A percentile compares a stretch with the other conserved stretches of the same genome.
These are phyloP conservation scores for Rosa chinensis DNA, from an alignment of 306 rosid genomes.

Conservation along the genomic window DNA sequence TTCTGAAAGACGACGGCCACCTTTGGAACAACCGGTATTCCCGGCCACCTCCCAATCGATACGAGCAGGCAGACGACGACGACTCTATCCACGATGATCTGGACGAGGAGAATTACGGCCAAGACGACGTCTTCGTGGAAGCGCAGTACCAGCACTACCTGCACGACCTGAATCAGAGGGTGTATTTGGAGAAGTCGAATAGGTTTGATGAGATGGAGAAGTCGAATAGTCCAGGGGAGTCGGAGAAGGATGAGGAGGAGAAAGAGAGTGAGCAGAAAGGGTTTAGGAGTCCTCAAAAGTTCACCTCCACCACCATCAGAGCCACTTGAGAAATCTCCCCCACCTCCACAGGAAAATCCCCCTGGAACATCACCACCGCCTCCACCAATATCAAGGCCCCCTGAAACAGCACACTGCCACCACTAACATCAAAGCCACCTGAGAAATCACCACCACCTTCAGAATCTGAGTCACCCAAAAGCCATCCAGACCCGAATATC, in stretches of 20 bases:
- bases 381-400: too few relatives aligned
- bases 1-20: background rate
- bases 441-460: too few relatives aligned
- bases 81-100: conserved; percentile 30
- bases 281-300: background rate
- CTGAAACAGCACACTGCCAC: too few relatives aligned
- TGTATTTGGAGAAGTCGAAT: conserved; percentile 71
- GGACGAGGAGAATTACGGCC: conserved; percentile 31
- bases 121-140: conserved; percentile 10
- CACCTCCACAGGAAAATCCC: too few relatives aligned
- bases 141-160: conserved; percentile 12
- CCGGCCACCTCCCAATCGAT: conserved; percentile 32
- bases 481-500: too few relatives aligned
- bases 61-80: conserved; percentile 28
- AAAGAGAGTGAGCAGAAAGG: conserved; percentile 15
- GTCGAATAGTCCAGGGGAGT: conserved; percentile 75
- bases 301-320: too few relatives aligned
- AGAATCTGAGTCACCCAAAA: too few relatives aligned
- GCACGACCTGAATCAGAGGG: conserved; percentile 33
- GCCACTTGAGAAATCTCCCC: too few relatives aligned
- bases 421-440: too few relatives aligned
- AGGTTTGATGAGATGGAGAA: conserved; percentile 76
- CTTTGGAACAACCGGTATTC: conserved; percentile 29
- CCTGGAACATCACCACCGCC: too few relatives aligned
- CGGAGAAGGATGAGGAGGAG: conserved; percentile 52